Conservation (phyloP, 129 eudicot species). For the Flaveria robusta region DNA sequence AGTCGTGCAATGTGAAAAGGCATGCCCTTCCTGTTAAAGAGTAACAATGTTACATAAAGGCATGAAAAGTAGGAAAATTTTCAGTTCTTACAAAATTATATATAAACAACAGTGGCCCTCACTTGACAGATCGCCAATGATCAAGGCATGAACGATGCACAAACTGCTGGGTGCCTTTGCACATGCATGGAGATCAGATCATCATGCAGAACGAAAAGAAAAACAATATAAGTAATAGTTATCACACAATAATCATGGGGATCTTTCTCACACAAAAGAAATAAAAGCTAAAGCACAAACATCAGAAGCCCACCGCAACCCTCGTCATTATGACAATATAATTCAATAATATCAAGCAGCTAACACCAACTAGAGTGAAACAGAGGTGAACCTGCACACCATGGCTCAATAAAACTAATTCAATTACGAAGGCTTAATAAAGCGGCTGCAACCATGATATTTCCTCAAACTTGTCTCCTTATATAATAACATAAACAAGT, state of each 20-base stretch:
- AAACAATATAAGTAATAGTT: not conserved
- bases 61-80: not conserved
- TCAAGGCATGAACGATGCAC: slow-evolving; percentile 93
- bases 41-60: slow-evolving; percentile 1
- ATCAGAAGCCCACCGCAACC: not conserved
- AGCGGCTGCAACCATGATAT: slow-evolving; percentile 1
- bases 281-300: not conserved
- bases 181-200: slow-evolving; percentile 94
- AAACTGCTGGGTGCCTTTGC: slow-evolving; percentile 96
- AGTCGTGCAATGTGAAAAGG: slow-evolving; percentile 95
- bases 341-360: slow-evolving; percentile 3
- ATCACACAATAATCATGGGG: not conserved
- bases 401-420: not conserved
- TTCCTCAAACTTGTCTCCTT: not conserved
- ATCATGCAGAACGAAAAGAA: slow-evolving; percentile 33
- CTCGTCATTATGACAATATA: no score
- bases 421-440: not conserved
- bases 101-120: slow-evolving; percentile 16
- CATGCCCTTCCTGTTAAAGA: slow-evolving; percentile 72
- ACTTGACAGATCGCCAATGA: slow-evolving; percentile 96
- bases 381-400: not conserved
- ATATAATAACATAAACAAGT: not conserved
- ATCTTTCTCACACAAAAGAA: not conserved
- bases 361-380: slow-evolving; percentile 5
- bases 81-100: not conserved